Evolutionary conservation across 1,284 basidiomycete species (phyloP), one percentile per base, ranked within the genome.

Genomic region (Blastosporella zonata): DNA sequence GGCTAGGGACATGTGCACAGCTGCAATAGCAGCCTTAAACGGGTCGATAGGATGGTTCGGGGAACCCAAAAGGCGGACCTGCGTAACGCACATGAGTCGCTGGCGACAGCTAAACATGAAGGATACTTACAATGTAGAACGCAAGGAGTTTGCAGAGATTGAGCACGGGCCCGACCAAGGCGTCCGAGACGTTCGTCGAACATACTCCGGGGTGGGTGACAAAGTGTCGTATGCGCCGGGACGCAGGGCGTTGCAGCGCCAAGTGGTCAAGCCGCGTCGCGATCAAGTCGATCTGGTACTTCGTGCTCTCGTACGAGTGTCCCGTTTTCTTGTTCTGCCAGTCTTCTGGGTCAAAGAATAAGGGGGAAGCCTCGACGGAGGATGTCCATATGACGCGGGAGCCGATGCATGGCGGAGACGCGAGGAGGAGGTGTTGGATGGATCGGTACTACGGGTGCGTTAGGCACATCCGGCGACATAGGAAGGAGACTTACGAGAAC

Each of bases 311-410:
- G 62, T 95, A 96, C 0, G 87, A 79, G 46, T 79, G 72, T 18
- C 65, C 58, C 7, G 82, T 81, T 37, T 76, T 70, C 21, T 80
- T 67, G 18, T 90, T 73, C 61, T 95, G 90, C 77, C 82, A 86
- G 65, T 96, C 92, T 28, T 77, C 70, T 0, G 71, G 61, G 48
- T 82, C 74, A 51, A 86, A 87, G 39, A 67, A 74, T 21, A 67
- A 59, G 0, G 81, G 74, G 13, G 68, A 69, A 0, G 84, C 79
- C 63, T 89, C 86, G 6, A 85, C 59, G 1, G 90, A 93, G 2
- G 89, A 87, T 50, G 84, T 84, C 88, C 93, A 94, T 17, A 94
- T 67, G 6, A 93, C 78, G 20, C 90, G 80, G 0, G 84, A 74
- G 17, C 75, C 75, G 38, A 67, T 60, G 1, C 67, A 63, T 35